A percentile compares a stretch with the other conserved stretches of the same genome.
phyloP scores from a whole-genome alignment of 2,329 filamentous ascomycete species.

The Cordyceps javanica region DNA sequence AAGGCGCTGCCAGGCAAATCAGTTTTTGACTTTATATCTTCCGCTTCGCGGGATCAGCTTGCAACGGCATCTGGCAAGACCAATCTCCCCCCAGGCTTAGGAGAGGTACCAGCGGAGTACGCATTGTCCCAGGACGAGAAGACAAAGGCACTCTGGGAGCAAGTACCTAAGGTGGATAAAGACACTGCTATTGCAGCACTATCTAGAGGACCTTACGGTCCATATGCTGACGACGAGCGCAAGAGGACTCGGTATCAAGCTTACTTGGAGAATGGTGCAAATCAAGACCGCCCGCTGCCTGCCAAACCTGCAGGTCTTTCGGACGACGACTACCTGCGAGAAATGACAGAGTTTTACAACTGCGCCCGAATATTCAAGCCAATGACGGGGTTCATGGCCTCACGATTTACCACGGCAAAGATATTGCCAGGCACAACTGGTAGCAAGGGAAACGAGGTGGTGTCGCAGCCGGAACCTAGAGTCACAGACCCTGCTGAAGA shows the following conservation, averaged over 20 bases:
- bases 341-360: constrained; percentile 68
- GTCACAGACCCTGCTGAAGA: constrained; percentile 67
- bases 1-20: constrained; percentile 77
- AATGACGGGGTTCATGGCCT: constrained; percentile 87
- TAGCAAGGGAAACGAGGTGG: constrained; percentile 18
- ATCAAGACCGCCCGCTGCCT: constrained; percentile 42
- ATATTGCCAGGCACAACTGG: constrained; percentile 24
- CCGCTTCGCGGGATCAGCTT: constrained; percentile 70
- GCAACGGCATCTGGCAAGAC: constrained; percentile 67
- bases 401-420: constrained; percentile 75
- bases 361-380: constrained; percentile 76
- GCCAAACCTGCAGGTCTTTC: constrained; percentile 35
- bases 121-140: constrained; percentile 58
- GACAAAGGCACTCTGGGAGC: constrained; percentile 49
- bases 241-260: constrained; percentile 76
- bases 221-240: constrained; percentile 73
- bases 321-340: constrained; percentile 70
- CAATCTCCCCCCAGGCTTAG: constrained; percentile 70
- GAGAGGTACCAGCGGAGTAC: constrained; percentile 65
- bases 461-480: constrained; percentile 29
- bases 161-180: constrained; percentile 60
- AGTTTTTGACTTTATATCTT: constrained; percentile 85
- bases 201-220: constrained; percentile 57
- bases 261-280: constrained; percentile 72
- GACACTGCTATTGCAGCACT: constrained; percentile 63